phyloP scores from a whole-genome alignment of 495 filamentous ascomycete species.

The Geopyxis carbonaria region DNA sequence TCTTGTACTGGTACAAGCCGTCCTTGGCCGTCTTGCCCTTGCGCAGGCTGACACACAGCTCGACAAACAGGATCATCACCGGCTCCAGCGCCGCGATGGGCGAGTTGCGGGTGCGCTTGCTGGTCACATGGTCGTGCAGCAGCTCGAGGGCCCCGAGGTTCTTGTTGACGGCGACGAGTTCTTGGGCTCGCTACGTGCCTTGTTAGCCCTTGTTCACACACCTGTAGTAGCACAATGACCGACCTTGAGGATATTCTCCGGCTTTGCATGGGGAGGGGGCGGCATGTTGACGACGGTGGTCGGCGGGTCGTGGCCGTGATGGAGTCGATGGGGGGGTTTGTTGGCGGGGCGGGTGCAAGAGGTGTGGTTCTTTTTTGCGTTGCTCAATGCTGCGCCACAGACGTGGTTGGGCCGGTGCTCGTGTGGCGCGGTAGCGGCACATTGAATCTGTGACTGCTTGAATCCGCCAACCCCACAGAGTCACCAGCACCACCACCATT shows the following conservation, averaged over 20 bases:
- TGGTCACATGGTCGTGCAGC: slow-evolving; percentile 97
- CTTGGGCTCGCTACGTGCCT: slow-evolving; percentile 56
- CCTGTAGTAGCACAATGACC: slow-evolving; percentile 13
- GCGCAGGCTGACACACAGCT: slow-evolving; percentile 86
- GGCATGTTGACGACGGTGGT: slow-evolving; percentile 47
- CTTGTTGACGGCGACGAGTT: slow-evolving; percentile 95
- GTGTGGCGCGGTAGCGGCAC: no score
- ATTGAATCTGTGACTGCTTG: no score
- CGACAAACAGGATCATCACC: slow-evolving; percentile 93
- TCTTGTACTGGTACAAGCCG: slow-evolving; percentile 98
- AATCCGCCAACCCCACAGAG: no score
- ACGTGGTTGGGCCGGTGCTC: no score
- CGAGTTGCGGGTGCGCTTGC: slow-evolving; percentile 90
- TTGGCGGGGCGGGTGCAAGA: no score
- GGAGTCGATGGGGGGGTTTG: no score
- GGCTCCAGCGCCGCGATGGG: slow-evolving; percentile 93
- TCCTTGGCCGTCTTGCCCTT: slow-evolving; percentile 98
- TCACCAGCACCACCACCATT: no score
- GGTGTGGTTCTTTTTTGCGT: no score
- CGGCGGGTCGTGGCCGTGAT: no score
- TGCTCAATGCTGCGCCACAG: no score
- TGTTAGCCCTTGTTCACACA: neutral
- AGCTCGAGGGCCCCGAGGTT: slow-evolving; percentile 76
- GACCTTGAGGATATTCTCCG: slow-evolving; percentile 95
- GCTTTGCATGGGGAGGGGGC: slow-evolving; percentile 87